A percentile compares a stretch with the other conserved stretches of the same genome.
Conservation (phyloP, 2,329 filamentous ascomycete species). For the Ceratocystis cubensis region DNA sequence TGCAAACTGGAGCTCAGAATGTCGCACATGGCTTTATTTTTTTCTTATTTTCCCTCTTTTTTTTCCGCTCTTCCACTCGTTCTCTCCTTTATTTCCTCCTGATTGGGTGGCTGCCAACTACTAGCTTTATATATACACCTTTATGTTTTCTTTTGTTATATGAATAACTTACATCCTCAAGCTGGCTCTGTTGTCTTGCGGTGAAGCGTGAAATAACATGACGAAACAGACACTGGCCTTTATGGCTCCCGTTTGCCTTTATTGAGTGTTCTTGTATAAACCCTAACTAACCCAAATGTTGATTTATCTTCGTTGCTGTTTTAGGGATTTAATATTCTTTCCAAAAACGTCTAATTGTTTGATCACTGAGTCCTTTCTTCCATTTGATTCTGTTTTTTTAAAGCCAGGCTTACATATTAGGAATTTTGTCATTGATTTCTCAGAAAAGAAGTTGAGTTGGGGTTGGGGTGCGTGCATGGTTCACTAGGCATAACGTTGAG, state of each 20-base stretch:
- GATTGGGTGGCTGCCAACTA: background rate
- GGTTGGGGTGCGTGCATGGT: conserved; percentile 7
- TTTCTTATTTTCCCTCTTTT: too few relatives aligned
- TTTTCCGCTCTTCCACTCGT: background rate
- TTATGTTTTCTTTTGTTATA: conserved; percentile 7
- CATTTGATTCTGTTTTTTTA: background rate
- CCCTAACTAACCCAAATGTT: background rate
- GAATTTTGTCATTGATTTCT: background rate
- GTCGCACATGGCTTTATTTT: background rate
- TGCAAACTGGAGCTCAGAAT: background rate
- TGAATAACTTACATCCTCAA: background rate
- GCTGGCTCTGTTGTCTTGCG: background rate
- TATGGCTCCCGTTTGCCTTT: background rate
- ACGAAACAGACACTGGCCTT: background rate
- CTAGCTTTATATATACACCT: conserved; percentile 13
- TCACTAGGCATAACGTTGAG: background rate
- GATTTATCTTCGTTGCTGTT: background rate
- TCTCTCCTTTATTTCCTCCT: background rate
- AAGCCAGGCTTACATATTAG: background rate
- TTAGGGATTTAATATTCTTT: background rate
- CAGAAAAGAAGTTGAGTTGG: conserved; percentile 4
- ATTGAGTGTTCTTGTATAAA: too few relatives aligned
- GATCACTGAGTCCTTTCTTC: background rate
- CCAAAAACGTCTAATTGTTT: background rate
- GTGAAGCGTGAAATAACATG: background rate